Base-by-base conservation (phyloP, 768 basidiomycete genomes). In the Butyriboletus loyo region DNA sequence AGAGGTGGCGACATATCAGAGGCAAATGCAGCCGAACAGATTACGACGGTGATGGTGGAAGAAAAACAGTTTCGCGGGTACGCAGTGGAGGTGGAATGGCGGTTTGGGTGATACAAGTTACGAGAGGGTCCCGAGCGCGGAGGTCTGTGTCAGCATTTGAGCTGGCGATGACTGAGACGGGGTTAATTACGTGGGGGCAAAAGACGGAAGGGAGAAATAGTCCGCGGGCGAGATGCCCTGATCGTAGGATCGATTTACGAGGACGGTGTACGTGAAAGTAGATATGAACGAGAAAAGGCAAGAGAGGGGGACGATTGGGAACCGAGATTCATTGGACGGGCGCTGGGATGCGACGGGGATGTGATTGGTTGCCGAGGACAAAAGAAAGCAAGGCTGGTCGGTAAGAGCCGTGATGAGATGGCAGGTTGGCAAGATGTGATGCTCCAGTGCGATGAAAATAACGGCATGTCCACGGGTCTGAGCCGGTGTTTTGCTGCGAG, bases 1-100 rank as follows among this genome's bases (percentile, higher is more conserved):
- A 58, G 32, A 39, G 30, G 49, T 39, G 46, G 34, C 50, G 34
- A 3, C 5, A 8, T 17, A 2, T 35, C 55, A 56, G 56, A 25
- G 15, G 30, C 1, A 43, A 43, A 48, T 10, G 48, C 17, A 11
- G 10, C 40, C 53, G 48, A 53, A 27, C 14, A 22, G 3, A 31
- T 15, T 34, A 32, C 32, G 46, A 34, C 10, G 36, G 13, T 47
- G 54, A 39, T 44, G 46, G 41, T 31, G 50, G 55, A 43, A 43
- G 43, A 14, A 41, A 43, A 25, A 31, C 19, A 53, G 41, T 45
- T 53, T 61, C 50, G 59, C 59, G 47, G 50, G 49, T 50, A 5
- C 11, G 15, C 21, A 17, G 9, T 24, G 39, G 22, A 31, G 30
- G 25, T 13, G 32, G 21, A 39, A 31, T 15, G 28, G 22, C 3